Base-by-base conservation (phyloP, 768 basidiomycete genomes). In the Dendrothele bispora region DNA sequence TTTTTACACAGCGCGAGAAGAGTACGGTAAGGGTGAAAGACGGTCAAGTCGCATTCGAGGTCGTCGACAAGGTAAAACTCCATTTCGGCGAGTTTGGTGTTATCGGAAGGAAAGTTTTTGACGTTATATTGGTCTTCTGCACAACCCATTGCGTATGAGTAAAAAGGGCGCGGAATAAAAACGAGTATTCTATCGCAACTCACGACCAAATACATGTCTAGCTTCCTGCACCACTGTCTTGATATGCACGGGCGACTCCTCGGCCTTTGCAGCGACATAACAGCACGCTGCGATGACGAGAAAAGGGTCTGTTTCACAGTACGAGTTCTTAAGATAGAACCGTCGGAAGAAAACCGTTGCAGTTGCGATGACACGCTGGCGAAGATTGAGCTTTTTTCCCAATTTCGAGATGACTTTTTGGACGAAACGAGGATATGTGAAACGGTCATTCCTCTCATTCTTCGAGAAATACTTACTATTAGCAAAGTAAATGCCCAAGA, bases 11-110 rank as follows among this genome's bases (percentile, higher is more conserved):
- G 72, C 1, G 87, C 74, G 34, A 88, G 70, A 20, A 98, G 79
- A 0, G 92, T 90, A 43, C 93, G 84, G 67, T 99, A 99, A 0
- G 97, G 95, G 63, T 98, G 97, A 64, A 93, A 98, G 7, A 98
- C 79, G 46, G 86, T 80, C 35, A 99, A 72, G 66, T 98, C 92
- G 59, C 95, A 98, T 64, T 97, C 94, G 22, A 98, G 79, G 62
- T 99, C 95, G 60, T 92, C 92, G 20, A 99, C 86, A 8, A 98
- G 83, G 69, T 95, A 98, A 70, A 98, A 98, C 63, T 98, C 95
- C 95, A 98, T 98, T 65, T 99, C 97, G 3, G 95, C 97, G 12
- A 99, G 73, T 60, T 92, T 94, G 10, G 87, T 80, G 58, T 95
- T 88, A 61, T 97, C 94, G 0, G 87, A 79, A 0, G 89, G 83